Evolutionary conservation across 257 asterid genomes (phyloP), one percentile per base, ranked within the genome.

Genomic region (Fraxinus americana): DNA sequence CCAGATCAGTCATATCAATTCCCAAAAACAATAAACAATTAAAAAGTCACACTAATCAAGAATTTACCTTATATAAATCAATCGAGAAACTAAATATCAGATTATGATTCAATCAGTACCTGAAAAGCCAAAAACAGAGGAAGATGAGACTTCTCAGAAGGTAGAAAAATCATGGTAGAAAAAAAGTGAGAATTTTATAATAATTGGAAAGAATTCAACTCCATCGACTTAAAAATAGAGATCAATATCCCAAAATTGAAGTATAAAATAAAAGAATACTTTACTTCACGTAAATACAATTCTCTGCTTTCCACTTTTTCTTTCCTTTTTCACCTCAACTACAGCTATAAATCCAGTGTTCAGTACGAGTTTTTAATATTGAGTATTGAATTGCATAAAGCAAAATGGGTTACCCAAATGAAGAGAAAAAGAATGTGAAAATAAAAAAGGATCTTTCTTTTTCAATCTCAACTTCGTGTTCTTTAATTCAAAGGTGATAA

Each of bases 1-100:
- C 83, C 36, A 74, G 86, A 84, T 89, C 87, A 87, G 52, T 38
- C 82, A 83, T 73, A 82, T 17, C 72, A 50, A 35, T 67, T 69
- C 29, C 72, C 30, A 59, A 81, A 73, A 73, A 79, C 65, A 71
- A 35, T 57, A 77, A 75, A 82, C 27, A 73, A 67, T 8, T 77
- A 71, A 70, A 67, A 61, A 80, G 57, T 29, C 78, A 41, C 67
- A 43, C 73, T 34, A 67, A 30, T 78, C 78, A 73, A 82, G 75
- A 89, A 85, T 86, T 74, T 54, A 84, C 87, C 85, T 67, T 57
- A 76, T 67, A 70, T 65, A 65, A 79, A 36, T 6, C 27, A 61
- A 80, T n/a, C 73, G 54, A 72, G 70, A 77, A 72, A 72, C 29
- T 32, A 35, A 36, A 68, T 73, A 81, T 74, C 79, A 65, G 43